Evolutionary conservation across 306 rosid genomes (phyloP), one percentile per base, ranked within the genome.

Genomic region (Vicia faba): DNA sequence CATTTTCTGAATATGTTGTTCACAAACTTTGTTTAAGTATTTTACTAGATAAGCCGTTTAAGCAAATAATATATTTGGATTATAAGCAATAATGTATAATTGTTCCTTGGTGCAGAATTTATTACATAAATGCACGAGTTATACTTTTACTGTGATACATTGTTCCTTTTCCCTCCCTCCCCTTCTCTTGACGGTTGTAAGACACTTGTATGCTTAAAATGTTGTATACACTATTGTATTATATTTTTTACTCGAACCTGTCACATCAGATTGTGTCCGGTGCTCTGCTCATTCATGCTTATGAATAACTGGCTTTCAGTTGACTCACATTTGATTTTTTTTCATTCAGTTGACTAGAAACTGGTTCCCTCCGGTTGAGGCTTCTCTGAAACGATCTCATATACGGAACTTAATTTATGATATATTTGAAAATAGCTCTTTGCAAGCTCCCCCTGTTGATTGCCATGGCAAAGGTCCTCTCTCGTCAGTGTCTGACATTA

Each of bases 311-410:
- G 36, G 38, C 10, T 26, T 55, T 59, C 46, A 43, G 62, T 31
- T 29, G 66, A 38, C 39, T 75, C 40, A 63, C 68, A 38, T 28
- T 66, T 70, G 25, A 74, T 20, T 71, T 71, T 67, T n/a, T 59
- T 60, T 46, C 13, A 13, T 65, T 79, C 95, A 85, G 91, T 78
- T 87, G 71, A 87, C 10, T 49, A 66, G 68, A 40, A 66, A 82
- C 48, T 87, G 96, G 96, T 89, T 89, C 69, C 89, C 61, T 66
- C 86, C 95, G 6, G 16, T 6, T 35, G 96, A 89, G 72, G 96
- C 89, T 61, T 89, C 96, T 76, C 80, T 71, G 31, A 89, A 87
- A 75, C 81, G 91, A 56, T 69, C 65, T 43, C 53, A 38, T 39
- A 80, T 89, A 70, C 77, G 71, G 51, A 80, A 78, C 64, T 61